These are phyloP conservation scores for Pseudodiploospora longispora DNA, from an alignment of 2,329 filamentous ascomycete genomes.

Conservation along the genomic window DNA sequence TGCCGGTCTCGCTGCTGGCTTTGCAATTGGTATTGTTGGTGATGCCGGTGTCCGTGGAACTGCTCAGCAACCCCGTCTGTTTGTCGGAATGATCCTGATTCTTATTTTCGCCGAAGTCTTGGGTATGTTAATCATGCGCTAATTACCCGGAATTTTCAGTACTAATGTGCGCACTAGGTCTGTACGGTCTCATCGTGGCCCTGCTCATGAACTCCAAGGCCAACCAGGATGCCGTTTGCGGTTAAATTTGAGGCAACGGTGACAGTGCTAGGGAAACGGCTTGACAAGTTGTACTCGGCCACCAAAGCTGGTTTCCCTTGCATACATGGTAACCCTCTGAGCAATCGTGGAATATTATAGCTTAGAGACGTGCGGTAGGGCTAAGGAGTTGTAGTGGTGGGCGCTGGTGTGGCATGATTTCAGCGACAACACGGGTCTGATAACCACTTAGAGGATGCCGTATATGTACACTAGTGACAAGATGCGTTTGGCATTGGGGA, in stretches of 20 bases:
- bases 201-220: slow-evolving; percentile 99
- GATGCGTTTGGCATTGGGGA: slow-evolving; percentile 30
- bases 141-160: neutral
- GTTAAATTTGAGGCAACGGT: neutral
- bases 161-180: slow-evolving; percentile 51
- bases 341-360: slow-evolving; percentile 1
- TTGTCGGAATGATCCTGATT: slow-evolving; percentile 39
- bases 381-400: slow-evolving; percentile 13
- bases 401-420: slow-evolving; percentile 16
- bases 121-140: slow-evolving; percentile 50
- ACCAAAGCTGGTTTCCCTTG: slow-evolving; percentile 1
- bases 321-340: slow-evolving; percentile 5
- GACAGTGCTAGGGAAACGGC: neutral
- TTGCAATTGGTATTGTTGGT: slow-evolving; percentile 38
- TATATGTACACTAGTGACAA: slow-evolving; percentile 46
- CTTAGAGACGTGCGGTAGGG: slow-evolving; percentile 3
- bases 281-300: slow-evolving; percentile 4
- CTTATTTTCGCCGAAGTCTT: slow-evolving; percentile 67
- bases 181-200: slow-evolving; percentile 97
- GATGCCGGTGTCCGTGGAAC: slow-evolving; percentile 39
- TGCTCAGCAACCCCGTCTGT: slow-evolving; percentile 38
- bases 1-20: slow-evolving; percentile 37
- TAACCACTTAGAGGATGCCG: slow-evolving; percentile 21
- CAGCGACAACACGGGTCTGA: slow-evolving; percentile 13
- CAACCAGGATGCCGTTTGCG: slow-evolving; percentile 52